Evolutionary conservation across 176 grass and related monocot genomes (phyloP), one percentile per base, ranked within the genome.

Genomic region (Oryza meyeriana): DNA sequence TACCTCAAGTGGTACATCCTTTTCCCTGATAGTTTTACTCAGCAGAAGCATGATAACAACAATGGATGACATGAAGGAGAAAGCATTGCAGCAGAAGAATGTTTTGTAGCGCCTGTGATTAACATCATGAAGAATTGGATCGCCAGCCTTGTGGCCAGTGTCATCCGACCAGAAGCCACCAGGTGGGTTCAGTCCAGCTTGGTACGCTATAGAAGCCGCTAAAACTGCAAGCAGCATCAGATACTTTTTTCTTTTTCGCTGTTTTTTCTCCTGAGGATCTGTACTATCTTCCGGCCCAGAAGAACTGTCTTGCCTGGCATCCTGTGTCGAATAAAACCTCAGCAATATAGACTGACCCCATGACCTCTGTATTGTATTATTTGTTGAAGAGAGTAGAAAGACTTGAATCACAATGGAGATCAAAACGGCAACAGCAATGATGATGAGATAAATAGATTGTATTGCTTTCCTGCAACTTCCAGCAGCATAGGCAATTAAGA

Each of bases 181-280:
- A 4, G 84, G 87, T 45, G 83, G 80, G 52, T 83, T 92, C 3
- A 92, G 55, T 35, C 90, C 90, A 36, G 87, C 87, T 41, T 89
- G 87, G 48, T 89, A 89, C 0, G 90, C 76, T 20, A 88, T 75
- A 1, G 75, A 85, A 14, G 90, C 79, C 8, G 79, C 86, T 26
- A 92, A 66, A 59, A 83, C 40, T 52, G 90, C 90, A 79, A 92
- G 75, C 6, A 92, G 84, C 83, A 92, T 87, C 36, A 92, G 22
- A 34, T 78, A 88, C 22, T 88, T 83, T 58, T 72, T 66, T 20
- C 31, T 71, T 66, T 87, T 87, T 13, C 18, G 76, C 61, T 13
- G 24, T 31, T 31, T 40, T 63, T 65, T 83, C 39, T 30, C 33
- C 9, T 44, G 0, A 62, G 2, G 4, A 26, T 11, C 78, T 64